phyloP scores from a whole-genome alignment of 2,329 filamentous ascomycete genomes.

The Trichoderma sp. region DNA sequence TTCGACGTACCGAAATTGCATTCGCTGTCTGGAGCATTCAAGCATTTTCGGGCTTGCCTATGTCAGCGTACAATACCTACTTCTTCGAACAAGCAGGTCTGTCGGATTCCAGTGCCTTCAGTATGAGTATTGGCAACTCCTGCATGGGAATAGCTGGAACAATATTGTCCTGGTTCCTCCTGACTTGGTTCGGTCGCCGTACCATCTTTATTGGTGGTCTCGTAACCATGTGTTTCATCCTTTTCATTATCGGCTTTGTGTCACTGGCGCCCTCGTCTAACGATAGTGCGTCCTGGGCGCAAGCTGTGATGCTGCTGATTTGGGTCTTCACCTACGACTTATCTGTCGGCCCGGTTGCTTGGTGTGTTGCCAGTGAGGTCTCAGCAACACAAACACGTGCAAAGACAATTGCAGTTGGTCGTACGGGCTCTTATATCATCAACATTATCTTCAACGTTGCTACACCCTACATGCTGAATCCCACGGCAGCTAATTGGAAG shows the following conservation, averaged over 20 bases:
- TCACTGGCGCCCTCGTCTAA: neutral
- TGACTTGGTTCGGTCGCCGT: neutral
- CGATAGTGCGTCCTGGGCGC: neutral
- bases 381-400: neutral
- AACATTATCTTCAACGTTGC: neutral
- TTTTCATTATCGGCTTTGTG: neutral
- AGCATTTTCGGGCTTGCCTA: neutral
- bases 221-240: neutral
- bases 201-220: neutral
- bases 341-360: neutral
- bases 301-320: neutral
- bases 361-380: neutral
- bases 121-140: neutral
- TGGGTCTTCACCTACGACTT: neutral
- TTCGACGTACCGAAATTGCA: slow-evolving; percentile 42
- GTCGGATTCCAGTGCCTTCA: neutral
- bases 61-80: neutral
- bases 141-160: neutral
- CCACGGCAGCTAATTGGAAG: neutral
- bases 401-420: neutral
- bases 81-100: neutral
- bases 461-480: neutral
- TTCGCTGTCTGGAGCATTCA: neutral
- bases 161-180: neutral
- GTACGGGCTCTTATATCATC: neutral